Percentiles rank a stretch among this genome's conserved stretches.
These are phyloP conservation scores for Rhodotorula sphaerocarpa DNA, from an alignment of 768 basidiomycete species.

Conservation along the genomic window DNA sequence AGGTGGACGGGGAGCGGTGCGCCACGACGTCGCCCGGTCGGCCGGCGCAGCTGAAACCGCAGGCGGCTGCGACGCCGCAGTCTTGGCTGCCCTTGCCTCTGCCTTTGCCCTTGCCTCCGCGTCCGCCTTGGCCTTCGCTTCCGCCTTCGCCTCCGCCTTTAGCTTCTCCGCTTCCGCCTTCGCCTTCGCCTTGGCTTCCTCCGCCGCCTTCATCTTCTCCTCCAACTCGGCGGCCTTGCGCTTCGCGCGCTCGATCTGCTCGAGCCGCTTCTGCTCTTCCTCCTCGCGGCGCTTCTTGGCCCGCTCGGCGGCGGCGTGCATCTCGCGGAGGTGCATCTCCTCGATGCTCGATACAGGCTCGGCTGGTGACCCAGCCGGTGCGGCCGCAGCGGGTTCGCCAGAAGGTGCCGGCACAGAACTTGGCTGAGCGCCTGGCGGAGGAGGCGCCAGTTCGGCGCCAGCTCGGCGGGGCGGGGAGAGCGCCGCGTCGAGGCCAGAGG, in stretches of 20 bases:
- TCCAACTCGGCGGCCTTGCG: conserved; percentile 54
- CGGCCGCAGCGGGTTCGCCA: not conserved
- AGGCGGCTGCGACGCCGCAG: not conserved
- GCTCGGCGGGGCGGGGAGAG: not conserved
- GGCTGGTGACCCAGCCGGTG: conserved; percentile 40
- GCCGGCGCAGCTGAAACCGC: not conserved
- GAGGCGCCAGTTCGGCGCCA: not conserved
- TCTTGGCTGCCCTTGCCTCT: not conserved
- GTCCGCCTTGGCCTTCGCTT: not conserved
- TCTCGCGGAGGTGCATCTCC: conserved; percentile 44
- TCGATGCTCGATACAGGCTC: conserved; percentile 35
- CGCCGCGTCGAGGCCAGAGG: not conserved
- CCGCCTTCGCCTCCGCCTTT: not conserved
- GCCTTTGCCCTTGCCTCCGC: not conserved
- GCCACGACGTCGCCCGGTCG: conserved; percentile 5
- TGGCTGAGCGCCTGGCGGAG: too few species aligned
- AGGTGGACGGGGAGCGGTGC: conserved; percentile 3
- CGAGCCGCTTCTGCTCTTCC: conserved; percentile 74
- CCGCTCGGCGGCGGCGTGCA: conserved; percentile 77
- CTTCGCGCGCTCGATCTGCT: conserved; percentile 67
- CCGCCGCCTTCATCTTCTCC: conserved; percentile 29
- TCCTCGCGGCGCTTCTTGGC: conserved; percentile 69
- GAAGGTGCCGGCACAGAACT: not conserved
- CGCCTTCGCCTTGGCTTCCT: conserved; percentile 8
- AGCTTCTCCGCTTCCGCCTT: not conserved